phyloP scores from a whole-genome alignment of 805 yeast genomes.

The Ogataea allantospora region DNA sequence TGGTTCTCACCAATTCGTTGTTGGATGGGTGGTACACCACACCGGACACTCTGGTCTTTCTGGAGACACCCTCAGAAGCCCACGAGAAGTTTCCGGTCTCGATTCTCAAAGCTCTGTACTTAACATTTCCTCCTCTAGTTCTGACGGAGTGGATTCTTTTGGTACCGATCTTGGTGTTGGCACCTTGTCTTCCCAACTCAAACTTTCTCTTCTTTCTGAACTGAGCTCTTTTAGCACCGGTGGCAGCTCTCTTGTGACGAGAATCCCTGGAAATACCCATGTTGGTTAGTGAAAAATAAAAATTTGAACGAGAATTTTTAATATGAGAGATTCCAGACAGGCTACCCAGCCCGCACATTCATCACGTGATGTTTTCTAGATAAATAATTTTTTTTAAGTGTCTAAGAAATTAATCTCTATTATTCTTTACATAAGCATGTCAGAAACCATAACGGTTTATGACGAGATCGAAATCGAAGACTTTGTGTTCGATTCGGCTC shows the following conservation, averaged over 20 bases:
- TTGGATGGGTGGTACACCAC: constrained; percentile 99
- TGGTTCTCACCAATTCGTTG: constrained; percentile 99
- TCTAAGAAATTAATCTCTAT: too few species aligned
- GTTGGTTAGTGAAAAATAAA: constrained; percentile 34
- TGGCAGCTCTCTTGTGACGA: constrained; percentile 99
- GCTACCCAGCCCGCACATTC: neutral
- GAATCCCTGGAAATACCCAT: constrained; percentile 99
- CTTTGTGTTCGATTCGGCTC: constrained; percentile 83
- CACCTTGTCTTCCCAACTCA: constrained; percentile 99
- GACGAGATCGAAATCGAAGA: constrained; percentile 98
- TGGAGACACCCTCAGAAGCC: constrained; percentile 98
- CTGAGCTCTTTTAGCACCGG: constrained; percentile 99
- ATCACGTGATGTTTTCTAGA: constrained; percentile 5
- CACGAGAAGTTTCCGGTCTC: constrained; percentile 99
- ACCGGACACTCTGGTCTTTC: constrained; percentile 98
- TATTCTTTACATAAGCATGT: constrained; percentile 22
- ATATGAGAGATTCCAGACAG: neutral
- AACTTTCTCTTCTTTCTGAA: constrained; percentile 99
- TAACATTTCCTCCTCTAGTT: constrained; percentile 99
- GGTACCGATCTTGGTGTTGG: constrained; percentile 98
- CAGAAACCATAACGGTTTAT: constrained; percentile 58
- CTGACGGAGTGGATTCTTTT: constrained; percentile 99
- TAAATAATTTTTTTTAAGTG: neutral
- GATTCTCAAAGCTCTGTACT: constrained; percentile 99
- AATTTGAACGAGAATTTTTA: constrained; percentile 10